Evolutionary conservation across 345 rosid genomes (phyloP), one percentile per base, ranked within the genome.

Genomic region (Carallia pectinifolia): DNA sequence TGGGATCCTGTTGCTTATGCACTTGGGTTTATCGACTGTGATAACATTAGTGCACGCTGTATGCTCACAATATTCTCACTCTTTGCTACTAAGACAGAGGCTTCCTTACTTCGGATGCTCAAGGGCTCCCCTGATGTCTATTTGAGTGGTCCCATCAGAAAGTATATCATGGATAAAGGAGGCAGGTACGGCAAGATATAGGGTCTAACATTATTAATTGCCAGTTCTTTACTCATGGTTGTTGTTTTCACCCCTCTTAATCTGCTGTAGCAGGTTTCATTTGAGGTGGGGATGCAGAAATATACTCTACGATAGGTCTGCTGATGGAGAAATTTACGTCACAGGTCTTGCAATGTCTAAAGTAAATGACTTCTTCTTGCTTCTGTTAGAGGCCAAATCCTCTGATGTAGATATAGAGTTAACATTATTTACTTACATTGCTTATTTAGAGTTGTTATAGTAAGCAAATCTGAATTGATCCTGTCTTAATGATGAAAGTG

Each of bases 1-100:
- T 94, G 98, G 98, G 97, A 95, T 84, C 99, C 99, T 62, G 99
- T 95, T 82, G 99, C 99, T 55, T 95, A 94, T 71, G 99, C 99
- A 67, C 95, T 95, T 15, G 99, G 99, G 61, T 95, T 95, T 79
- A 95, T 95, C 61, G 99, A 95, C 78, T 95, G 99, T 58, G 97
- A 95, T 81, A 95, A 90, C 82, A 95, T 95, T 83, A 95, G 99
- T 72, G 99, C 99, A 23, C 88, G 99, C 48, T 95, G 99, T 78
- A 95, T 95, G 99, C 96, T 95, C 60, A 95, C 99, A 10, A 95
- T 95, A 83, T 95, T 95, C 84, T 88, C 99, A 5, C 78, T 95
- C 81, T 95, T 95, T 79, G 99, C 99, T 64, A 92, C 99, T 31
- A 95, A 95, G 78, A 95, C 97, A n/a, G 97, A 95, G 82, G 99